phyloP scores from a whole-genome alignment of 1,284 basidiomycete species.

The Trichosporon ovoides region DNA sequence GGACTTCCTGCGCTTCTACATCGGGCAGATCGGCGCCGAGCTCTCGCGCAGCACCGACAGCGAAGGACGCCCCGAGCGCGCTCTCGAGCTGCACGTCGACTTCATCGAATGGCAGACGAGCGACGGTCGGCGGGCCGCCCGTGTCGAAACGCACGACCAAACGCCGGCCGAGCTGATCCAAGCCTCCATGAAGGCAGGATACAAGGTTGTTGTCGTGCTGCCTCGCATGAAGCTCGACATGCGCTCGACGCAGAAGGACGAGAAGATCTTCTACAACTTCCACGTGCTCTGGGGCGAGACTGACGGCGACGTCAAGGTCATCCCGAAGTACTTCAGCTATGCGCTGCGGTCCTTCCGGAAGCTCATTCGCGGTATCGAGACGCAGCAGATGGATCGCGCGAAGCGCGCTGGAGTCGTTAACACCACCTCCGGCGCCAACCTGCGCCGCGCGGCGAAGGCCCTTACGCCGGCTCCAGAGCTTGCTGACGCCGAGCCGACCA shows the following conservation, averaged over 20 bases:
- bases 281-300: slow-evolving; percentile 39
- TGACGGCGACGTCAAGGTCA: slow-evolving; percentile 39
- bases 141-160: slow-evolving; percentile 24
- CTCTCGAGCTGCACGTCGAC: slow-evolving; percentile 30
- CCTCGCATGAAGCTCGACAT: slow-evolving; percentile 40
- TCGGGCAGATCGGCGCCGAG: slow-evolving; percentile 38
- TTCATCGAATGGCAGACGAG: slow-evolving; percentile 35
- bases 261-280: slow-evolving; percentile 37
- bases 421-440: slow-evolving; percentile 2
- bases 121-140: slow-evolving; percentile 26
- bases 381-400: slow-evolving; percentile 32
- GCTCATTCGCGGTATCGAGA: slow-evolving; percentile 35
- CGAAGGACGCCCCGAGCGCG: slow-evolving; percentile 25
- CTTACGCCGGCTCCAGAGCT: no score
- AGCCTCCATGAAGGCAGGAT: slow-evolving; percentile 22
- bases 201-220: slow-evolving; percentile 32
- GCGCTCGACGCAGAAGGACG: slow-evolving; percentile 32
- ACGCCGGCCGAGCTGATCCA: slow-evolving; percentile 30
- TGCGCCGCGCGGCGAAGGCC: slow-evolving; percentile 1
- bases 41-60: slow-evolving; percentile 26
- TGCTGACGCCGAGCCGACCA: no score
- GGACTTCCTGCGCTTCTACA: slow-evolving; percentile 42
- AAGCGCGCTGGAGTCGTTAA: slow-evolving; percentile 27
- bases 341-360: slow-evolving; percentile 33
- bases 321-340: slow-evolving; percentile 40